Evolutionary conservation across 495 filamentous ascomycete genomes (phyloP).

Genomic region (Penicillium dipodomyicola): DNA sequence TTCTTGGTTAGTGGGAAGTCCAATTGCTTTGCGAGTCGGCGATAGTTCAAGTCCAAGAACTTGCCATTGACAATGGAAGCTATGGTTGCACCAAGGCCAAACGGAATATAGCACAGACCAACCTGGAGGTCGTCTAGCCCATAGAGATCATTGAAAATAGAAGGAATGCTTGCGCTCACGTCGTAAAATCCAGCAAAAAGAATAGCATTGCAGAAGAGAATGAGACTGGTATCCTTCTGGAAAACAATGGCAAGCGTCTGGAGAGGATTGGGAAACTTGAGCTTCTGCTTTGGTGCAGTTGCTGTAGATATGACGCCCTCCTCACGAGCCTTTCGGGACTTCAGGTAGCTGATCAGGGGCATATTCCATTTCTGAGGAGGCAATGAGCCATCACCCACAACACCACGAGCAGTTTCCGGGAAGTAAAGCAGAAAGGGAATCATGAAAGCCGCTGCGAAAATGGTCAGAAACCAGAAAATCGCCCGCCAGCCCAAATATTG

Average conservation of each 20-base stretch:
- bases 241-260: slow-evolving; percentile 62
- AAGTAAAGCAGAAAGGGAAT: slow-evolving; percentile 35
- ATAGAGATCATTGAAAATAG: slow-evolving; percentile 43
- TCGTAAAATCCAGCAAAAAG: slow-evolving; percentile 48
- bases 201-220: slow-evolving; percentile 43
- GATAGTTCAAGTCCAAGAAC: slow-evolving; percentile 57
- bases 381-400: slow-evolving; percentile 47
- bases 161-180: slow-evolving; percentile 41
- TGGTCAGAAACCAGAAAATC: slow-evolving; percentile 76
- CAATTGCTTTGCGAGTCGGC: slow-evolving; percentile 33
- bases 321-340: slow-evolving; percentile 26
- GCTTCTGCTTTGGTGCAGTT: slow-evolving; percentile 38
- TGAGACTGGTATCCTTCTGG: slow-evolving; percentile 49
- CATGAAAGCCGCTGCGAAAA: slow-evolving; percentile 48
- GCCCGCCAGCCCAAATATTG: slow-evolving; percentile 67
- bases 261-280: slow-evolving; percentile 69
- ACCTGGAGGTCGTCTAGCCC: slow-evolving; percentile 48
- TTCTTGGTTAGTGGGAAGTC: slow-evolving; percentile 51
- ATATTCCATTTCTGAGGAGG: slow-evolving; percentile 36
- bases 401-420: slow-evolving; percentile 46
- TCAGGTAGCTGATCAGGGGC: slow-evolving; percentile 32
- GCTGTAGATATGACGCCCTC: slow-evolving; percentile 15
- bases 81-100: slow-evolving; percentile 60
- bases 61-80: slow-evolving; percentile 87
- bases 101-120: slow-evolving; percentile 50